Evolutionary conservation across 2,329 filamentous ascomycete species (phyloP), one percentile per base, ranked within the genome.

Genomic region (Penicillium griseofulvum): DNA sequence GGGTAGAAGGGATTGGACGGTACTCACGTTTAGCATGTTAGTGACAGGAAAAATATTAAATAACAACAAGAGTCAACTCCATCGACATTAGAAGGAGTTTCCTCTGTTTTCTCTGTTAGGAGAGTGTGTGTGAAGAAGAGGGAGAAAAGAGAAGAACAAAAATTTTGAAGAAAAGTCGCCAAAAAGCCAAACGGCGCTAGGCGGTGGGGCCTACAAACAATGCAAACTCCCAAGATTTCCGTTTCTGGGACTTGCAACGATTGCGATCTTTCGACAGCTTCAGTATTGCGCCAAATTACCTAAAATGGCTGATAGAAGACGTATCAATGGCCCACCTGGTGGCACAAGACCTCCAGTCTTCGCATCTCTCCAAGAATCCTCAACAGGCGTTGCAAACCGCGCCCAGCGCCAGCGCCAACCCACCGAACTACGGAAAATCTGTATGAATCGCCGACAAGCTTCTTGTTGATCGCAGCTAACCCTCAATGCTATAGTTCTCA

Each of bases 321-420:
- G 94, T 66, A 86, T 96, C 63, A 97, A 97, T 75, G 91, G 91
- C 5, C 94, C 94, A 7, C 80, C 86, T 38, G 89, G 90, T 50
- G 84, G 85, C 28, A 97, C 91, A 9, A 76, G 82, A 33, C 83
- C 91, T 16, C 90, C 91, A 1, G 76, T 91, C 4, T 97, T 87
- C 69, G 82, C 78, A 47, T 72, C 72, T 8, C 62, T 68, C 9
- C 59, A 71, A 47, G 76, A 76, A 55, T 76, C 78, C 24, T 67
- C 77, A 16, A 73, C 77, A 39, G 74, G 84, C 61, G 74, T 80
- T 33, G 66, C 77, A 74, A 75, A 61, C 81, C 85, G 59, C 31
- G 50, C 59, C 24, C 73, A 76, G 46, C 80, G 86, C 60, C 78
- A 80, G 53, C 83, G 90, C 70, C 80, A 83, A 54, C 79, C 86